Percentiles rank a stretch among this genome's conserved stretches.
These are phyloP conservation scores for Diplodia mutila DNA, from an alignment of 2,329 filamentous ascomycete genomes.

Conservation along the genomic window DNA sequence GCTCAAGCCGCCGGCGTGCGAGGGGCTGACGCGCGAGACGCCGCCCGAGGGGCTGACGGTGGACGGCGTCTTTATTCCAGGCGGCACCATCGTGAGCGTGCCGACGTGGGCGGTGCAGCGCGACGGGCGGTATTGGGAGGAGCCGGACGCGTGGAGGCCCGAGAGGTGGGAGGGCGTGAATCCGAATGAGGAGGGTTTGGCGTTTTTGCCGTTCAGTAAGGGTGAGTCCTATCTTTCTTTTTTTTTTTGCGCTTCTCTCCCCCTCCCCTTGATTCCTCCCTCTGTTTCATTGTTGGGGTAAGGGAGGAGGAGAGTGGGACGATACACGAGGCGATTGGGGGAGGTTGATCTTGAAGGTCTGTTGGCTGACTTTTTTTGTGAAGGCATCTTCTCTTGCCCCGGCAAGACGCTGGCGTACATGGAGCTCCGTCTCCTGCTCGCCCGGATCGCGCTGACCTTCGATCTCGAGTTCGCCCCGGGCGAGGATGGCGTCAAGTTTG, in stretches of 20 bases:
- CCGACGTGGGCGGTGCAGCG: constrained; percentile 30
- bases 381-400: constrained; percentile 31
- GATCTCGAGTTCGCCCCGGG: constrained; percentile 32
- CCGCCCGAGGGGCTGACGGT: constrained; percentile 45
- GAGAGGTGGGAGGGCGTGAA: constrained; percentile 18
- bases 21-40: constrained; percentile 42
- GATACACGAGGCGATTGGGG: too few relatives aligned
- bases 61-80: constrained; percentile 41
- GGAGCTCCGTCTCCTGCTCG: constrained; percentile 30
- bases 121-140: constrained; percentile 13
- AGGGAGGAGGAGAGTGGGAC: too few relatives aligned
- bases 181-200: background rate
- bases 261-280: too few relatives aligned
- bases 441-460: constrained; percentile 31
- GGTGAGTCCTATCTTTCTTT: background rate
- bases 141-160: constrained; percentile 7
- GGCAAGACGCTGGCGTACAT: constrained; percentile 32
- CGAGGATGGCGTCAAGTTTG: constrained; percentile 32
- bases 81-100: constrained; percentile 33
- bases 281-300: too few relatives aligned
- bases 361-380: background rate
- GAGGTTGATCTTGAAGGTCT: background rate
- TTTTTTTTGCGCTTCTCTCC: background rate
- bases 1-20: constrained; percentile 47
- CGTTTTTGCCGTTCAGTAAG: constrained; percentile 22